phyloP scores from a whole-genome alignment of 805 yeast genomes.

The Brettanomyces sp. region DNA sequence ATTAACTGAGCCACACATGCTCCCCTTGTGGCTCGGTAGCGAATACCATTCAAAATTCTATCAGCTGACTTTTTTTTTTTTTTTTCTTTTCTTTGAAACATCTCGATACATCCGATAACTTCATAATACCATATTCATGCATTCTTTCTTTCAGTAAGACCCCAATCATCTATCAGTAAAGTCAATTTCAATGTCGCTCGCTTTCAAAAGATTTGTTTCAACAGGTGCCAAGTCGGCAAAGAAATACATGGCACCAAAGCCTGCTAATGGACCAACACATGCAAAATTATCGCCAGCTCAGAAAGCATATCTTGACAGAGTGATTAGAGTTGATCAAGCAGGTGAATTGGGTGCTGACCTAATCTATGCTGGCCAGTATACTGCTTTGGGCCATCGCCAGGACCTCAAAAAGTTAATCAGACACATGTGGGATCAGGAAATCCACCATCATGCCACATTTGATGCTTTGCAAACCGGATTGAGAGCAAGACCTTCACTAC shows the following conservation, averaged over 20 bases:
- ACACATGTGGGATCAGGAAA: conserved; percentile 98
- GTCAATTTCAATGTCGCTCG: conserved; percentile 6
- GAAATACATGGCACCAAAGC: conserved; percentile 4
- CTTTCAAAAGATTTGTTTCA: conserved; percentile 12
- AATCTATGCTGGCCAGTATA: conserved; percentile 85
- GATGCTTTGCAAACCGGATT: conserved; percentile 64
- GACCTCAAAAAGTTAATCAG: conserved; percentile 68
- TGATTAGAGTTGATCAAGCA: conserved; percentile 91
- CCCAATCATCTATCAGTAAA: neutral
- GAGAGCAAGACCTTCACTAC: conserved; percentile 81
- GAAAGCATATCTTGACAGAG: conserved; percentile 60
- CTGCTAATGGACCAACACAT: conserved; percentile 17
- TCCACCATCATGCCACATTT: conserved; percentile 83
- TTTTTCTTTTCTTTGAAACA: too few relatives aligned
- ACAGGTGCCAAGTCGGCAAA: conserved; percentile 6
- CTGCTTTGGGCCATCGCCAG: conserved; percentile 63
- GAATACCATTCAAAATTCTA: too few relatives aligned
- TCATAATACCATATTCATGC: too few relatives aligned
- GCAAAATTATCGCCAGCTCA: conserved; percentile 38
- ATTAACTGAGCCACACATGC: too few relatives aligned
- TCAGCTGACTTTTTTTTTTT: too few relatives aligned
- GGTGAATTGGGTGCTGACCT: conserved; percentile 95
- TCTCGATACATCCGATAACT: too few relatives aligned
- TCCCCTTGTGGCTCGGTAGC: too few relatives aligned
- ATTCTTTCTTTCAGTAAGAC: too few relatives aligned